A percentile compares a stretch with the other conserved stretches of the same genome.
These are phyloP conservation scores for Pythium myriotylum DNA, from an alignment of 352 stramenopile species.

Conservation along the genomic window DNA sequence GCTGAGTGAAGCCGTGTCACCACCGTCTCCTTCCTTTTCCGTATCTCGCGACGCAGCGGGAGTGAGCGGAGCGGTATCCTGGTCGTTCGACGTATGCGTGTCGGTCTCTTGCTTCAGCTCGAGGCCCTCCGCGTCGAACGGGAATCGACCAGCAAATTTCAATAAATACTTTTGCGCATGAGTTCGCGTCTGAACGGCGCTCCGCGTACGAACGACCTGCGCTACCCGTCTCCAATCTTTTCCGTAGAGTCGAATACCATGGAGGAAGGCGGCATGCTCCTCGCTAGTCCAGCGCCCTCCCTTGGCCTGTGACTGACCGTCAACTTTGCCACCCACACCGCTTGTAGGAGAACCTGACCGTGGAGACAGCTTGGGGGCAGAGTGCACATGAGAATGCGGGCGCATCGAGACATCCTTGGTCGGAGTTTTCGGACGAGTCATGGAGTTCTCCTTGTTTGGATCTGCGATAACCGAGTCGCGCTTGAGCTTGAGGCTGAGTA, in stretches of 20 bases:
- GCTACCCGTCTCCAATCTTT: constrained; percentile 88
- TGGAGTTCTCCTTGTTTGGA: constrained; percentile 79
- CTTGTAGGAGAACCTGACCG: constrained; percentile 7
- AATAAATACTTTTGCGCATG: constrained; percentile 94
- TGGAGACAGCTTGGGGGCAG: constrained; percentile 27
- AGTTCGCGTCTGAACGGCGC: constrained; percentile 87
- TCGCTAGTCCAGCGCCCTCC: constrained; percentile 88
- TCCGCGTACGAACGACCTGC: constrained; percentile 81
- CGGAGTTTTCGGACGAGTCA: constrained; percentile 56
- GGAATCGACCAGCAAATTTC: constrained; percentile 86
- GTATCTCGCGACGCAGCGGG: not conserved
- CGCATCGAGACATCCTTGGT: constrained; percentile 23
- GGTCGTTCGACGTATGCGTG: not conserved
- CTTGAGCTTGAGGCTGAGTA: constrained; percentile 80
- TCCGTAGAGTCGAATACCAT: constrained; percentile 85
- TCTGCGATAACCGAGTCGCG: constrained; percentile 86
- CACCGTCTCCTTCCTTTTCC: constrained; percentile 19
- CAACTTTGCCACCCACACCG: constrained; percentile 7
- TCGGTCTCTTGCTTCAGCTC: constrained; percentile 16
- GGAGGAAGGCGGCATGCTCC: constrained; percentile 84
- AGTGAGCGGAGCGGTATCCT: not conserved
- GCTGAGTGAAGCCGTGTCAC: constrained; percentile 31
- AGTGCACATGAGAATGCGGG: constrained; percentile 16
- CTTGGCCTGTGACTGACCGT: constrained; percentile 47
- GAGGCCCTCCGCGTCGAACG: constrained; percentile 51